A percentile compares a stretch with the other conserved stretches of the same genome.
phyloP scores from a whole-genome alignment of 2,329 filamentous ascomycete genomes.

The Chrysoporthe deuterocubensis region DNA sequence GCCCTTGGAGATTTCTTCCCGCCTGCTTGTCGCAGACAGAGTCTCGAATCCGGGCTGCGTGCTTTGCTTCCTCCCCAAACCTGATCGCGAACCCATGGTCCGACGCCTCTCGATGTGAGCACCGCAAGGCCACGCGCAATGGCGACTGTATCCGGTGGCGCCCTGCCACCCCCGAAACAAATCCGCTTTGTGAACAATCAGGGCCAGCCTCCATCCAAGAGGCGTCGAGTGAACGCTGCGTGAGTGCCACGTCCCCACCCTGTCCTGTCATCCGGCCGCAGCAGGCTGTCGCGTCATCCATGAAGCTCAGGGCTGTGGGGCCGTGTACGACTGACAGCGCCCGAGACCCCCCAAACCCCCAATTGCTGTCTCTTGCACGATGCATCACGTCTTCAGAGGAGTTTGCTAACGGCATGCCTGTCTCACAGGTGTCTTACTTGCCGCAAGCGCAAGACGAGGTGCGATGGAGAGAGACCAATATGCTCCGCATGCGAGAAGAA shows the following conservation, averaged over 20 bases:
- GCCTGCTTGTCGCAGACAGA: not conserved
- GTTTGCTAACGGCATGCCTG: constrained; percentile 11
- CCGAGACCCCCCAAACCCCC: not conserved
- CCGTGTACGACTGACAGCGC: not conserved
- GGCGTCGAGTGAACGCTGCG: constrained; percentile 79
- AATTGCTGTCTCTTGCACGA: not conserved
- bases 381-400: not conserved
- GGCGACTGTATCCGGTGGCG: constrained; percentile 50
- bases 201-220: constrained; percentile 78
- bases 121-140: constrained; percentile 40
- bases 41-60: not conserved
- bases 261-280: constrained; percentile 24
- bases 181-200: constrained; percentile 84
- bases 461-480: constrained; percentile 72
- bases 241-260: constrained; percentile 47
- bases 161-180: constrained; percentile 55
- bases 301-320: not conserved
- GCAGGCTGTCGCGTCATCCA: constrained; percentile 15
- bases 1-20: not conserved
- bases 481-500: constrained; percentile 76
- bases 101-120: constrained; percentile 16
- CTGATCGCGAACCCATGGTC: constrained; percentile 12
- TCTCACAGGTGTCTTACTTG: constrained; percentile 68
- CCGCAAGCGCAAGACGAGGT: constrained; percentile 76
- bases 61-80: not conserved